Percentiles rank a stretch among this genome's conserved stretches.
phyloP scores from a whole-genome alignment of 768 basidiomycete genomes.

The Lanmaoa pseudosensibilis region DNA sequence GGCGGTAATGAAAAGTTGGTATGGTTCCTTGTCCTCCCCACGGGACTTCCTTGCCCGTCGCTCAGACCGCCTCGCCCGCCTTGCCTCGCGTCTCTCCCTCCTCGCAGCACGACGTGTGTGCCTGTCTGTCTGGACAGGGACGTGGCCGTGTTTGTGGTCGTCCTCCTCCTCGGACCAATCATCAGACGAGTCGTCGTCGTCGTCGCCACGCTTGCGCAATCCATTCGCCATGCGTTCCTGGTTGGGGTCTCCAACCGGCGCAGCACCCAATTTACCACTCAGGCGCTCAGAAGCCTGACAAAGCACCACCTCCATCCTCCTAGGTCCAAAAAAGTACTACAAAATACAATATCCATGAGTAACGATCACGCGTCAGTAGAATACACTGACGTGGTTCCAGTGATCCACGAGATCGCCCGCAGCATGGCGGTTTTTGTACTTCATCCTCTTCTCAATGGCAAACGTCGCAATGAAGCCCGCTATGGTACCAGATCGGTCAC shows the following conservation, averaged over 20 bases:
- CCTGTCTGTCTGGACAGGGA: neutral
- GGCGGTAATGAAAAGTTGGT: conserved; percentile 29
- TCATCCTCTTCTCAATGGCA: conserved; percentile 27
- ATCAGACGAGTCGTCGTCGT: neutral
- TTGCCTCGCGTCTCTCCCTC: conserved; percentile 16
- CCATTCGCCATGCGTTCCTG: conserved; percentile 20
- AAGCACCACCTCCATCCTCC: conserved; percentile 44
- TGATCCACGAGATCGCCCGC: conserved; percentile 44
- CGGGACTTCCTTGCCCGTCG: conserved; percentile 17
- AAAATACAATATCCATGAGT: neutral
- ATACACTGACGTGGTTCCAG: conserved; percentile 50
- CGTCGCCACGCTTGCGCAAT: conserved; percentile 12
- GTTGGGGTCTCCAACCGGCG: conserved; percentile 20
- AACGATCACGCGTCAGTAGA: neutral
- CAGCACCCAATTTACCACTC: conserved; percentile 26
- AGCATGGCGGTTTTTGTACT: conserved; percentile 37
- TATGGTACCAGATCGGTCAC: neutral
- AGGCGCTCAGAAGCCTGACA: conserved; percentile 32
- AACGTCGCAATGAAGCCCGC: conserved; percentile 20
- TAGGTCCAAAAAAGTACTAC: conserved; percentile 51
- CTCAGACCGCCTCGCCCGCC: conserved; percentile 12
- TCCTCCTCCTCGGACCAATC: conserved; percentile 2
- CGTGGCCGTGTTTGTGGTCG: neutral
- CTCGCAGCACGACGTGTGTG: neutral
- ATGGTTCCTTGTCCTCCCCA: conserved; percentile 17